Evolutionary conservation across 306 rosid species (phyloP).

Genomic region (Corylus americana): DNA sequence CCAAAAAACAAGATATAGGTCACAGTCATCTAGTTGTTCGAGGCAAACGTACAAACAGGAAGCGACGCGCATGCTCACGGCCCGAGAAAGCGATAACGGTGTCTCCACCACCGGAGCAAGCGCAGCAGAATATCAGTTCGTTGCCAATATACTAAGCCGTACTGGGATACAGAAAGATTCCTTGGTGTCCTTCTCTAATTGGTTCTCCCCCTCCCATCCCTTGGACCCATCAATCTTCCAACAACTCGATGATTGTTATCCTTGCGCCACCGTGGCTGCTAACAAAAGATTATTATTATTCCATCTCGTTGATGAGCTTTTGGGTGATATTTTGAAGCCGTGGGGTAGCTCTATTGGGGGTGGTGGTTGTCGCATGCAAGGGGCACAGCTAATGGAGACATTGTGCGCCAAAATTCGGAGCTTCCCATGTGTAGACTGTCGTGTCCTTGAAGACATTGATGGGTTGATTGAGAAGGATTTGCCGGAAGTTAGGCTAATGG

Average conservation of each 20-base stretch:
- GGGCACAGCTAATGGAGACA: constrained; percentile 34
- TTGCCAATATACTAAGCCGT: constrained; percentile 50
- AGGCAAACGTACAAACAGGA: constrained; percentile 61
- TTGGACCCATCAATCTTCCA: constrained; percentile 63
- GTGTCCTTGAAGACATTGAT: constrained; percentile 75
- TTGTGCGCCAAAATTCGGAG: constrained; percentile 55
- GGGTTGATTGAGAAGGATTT: constrained; percentile 60
- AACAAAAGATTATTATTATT: constrained; percentile 49
- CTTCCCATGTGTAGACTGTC: constrained; percentile 57
- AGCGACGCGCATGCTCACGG: constrained; percentile 37
- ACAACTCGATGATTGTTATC: constrained; percentile 41
- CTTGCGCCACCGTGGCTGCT: constrained; percentile 10
- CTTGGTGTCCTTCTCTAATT: constrained; percentile 33
- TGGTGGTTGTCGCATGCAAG: constrained; percentile 5
- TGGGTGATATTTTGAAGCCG: constrained; percentile 48
- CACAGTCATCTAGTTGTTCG: constrained; percentile 61
- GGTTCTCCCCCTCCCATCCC: constrained; percentile 67
- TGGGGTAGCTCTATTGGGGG: constrained; percentile 10
- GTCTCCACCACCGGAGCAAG: constrained; percentile 32
- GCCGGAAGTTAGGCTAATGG: constrained; percentile 28
- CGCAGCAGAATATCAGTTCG: constrained; percentile 50
- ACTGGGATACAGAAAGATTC: constrained; percentile 41
- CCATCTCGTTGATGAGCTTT: constrained; percentile 60
- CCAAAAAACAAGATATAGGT: constrained; percentile 45
- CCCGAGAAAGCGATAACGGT: constrained; percentile 38